Evolutionary conservation across 2,329 filamentous ascomycete genomes (phyloP).

Genomic region (Fusarium compactum): DNA sequence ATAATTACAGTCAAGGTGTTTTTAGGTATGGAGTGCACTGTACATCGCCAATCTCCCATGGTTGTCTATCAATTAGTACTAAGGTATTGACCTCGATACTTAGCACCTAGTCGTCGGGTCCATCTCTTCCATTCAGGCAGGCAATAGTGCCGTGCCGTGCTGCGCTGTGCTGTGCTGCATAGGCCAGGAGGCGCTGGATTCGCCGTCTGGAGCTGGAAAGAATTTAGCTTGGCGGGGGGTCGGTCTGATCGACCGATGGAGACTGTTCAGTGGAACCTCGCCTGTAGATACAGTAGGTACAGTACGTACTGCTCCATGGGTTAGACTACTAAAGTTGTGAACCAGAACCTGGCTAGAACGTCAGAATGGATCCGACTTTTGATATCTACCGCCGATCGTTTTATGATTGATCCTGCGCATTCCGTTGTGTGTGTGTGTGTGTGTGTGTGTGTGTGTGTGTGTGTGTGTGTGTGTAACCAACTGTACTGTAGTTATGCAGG

Average conservation of each 20-base stretch:
- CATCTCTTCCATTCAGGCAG: constrained; percentile 5
- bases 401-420: constrained; percentile 1
- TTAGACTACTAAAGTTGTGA: not conserved
- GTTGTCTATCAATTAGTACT: constrained; percentile 1
- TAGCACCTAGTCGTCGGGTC: not conserved
- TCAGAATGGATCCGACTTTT: constrained; percentile 21
- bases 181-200: constrained; percentile 27
- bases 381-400: constrained; percentile 29
- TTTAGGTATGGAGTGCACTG: constrained; percentile 1
- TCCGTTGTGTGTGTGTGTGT: not conserved
- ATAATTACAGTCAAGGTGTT: constrained; percentile 1
- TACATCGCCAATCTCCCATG: constrained; percentile 12
- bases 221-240: constrained; percentile 34
- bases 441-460: not conserved
- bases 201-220: constrained; percentile 29
- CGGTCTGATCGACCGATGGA: constrained; percentile 46
- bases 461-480: not conserved
- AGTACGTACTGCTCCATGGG: not conserved
- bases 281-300: not conserved
- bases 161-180: not conserved
- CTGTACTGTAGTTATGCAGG: not conserved
- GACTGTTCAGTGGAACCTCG: constrained; percentile 13
- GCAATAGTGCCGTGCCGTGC: not conserved
- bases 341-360: constrained; percentile 29
- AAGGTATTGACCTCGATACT: constrained; percentile 3